Evolutionary conservation across 164 flowering plant genomes (phyloP), one percentile per base, ranked within the genome.

Genomic region (Santalum album): DNA sequence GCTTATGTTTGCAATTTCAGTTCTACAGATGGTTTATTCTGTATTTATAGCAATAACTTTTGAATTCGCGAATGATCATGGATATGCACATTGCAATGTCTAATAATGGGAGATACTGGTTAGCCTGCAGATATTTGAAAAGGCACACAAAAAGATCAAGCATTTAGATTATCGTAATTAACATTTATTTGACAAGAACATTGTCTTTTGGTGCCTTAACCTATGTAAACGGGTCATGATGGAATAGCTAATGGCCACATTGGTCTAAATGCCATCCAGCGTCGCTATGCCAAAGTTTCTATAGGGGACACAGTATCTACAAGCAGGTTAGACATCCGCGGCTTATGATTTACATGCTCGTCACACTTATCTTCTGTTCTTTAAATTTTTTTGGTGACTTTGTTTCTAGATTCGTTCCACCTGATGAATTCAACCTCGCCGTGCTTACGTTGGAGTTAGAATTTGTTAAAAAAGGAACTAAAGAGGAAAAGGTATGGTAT

Each of bases 201-300:
- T 3, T 9, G 9, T 29, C 34, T 29, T 46, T 25, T 1, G 46
- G 24, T 48, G 40, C 80, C 86, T 89, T 86, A 73, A 82, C 78
- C 23, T 21, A 62, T 19, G 34, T 19, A 51, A 54, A 87, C 97
- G 60, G 65, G 72, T 56, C 86, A 92, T 66, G 73, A 72, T 40
- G 67, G 67, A 51, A 69, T 92, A 23, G 71, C 57, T 27, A 71
- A 57, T 44, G 99, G 96, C 25, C 62, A 64, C 12, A 74, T 89
- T 64, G 96, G 66, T 11, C 69, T 92, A 26, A 92, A 89, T 75
- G 76, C 87, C 7, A 73, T 85, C 57, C 99, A 92, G 53, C 82
- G 99, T 0, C 79, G 88, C 16, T 71, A 79, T 55, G 79, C 82
- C 1, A 82, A 69, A 69, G 99, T 81, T 68, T 94, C 99, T 47